Base-by-base conservation (phyloP, 2,329 filamentous ascomycete genomes). In the Ploettnerulaceae sp. region DNA sequence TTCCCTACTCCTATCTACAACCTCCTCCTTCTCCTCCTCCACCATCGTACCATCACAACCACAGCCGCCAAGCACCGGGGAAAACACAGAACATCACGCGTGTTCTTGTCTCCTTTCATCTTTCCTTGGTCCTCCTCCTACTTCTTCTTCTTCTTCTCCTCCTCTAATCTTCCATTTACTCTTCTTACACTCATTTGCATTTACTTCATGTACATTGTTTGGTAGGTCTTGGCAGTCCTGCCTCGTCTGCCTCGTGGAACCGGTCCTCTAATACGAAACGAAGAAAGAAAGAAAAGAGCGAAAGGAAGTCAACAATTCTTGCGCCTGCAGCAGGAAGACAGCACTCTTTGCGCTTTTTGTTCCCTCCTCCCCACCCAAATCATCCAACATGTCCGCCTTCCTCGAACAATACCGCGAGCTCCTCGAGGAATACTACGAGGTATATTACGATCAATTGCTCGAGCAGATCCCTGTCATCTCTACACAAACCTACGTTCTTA, bases 401-500 rank as follows among this genome's bases (percentile, higher is more conserved):
- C 45, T 61, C 32, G 50, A 54, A 21, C 53, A 56, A 32, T 61
- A 58, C 41, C 53, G 54, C 21, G 56, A 56, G 7, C 39, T 61
- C 29, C 40, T 56, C 41, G 43, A 58, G 34, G 48, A 58, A 17
- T 55, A 60, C 32, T 58, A 58, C 57, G 49, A 57, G 15, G 37
- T 44, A 14, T 63, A 63, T 51, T 60, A 49, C 11, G 40, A 54
- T 28, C 57, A 60, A 49, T 47, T 63, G 45, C 51, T 55, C 39
- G 52, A 59, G 7, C 44, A 48, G 37, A 48, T 63, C n/a, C 51
- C 58, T 17, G 40, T 52, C 31, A 51, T 65, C 38, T 61, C 63
- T 4, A 63, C 61, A 2, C 49, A 51, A 11, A 60, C 57, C 31
- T 64, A 63, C 39, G 52, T 63, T 32, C 25, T 61, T 9, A 58